A percentile compares a stretch with the other conserved stretches of the same genome.
Evolutionary conservation across 129 eudicot species (phyloP).

Genomic region (Centrapalus pauciflorus): DNA sequence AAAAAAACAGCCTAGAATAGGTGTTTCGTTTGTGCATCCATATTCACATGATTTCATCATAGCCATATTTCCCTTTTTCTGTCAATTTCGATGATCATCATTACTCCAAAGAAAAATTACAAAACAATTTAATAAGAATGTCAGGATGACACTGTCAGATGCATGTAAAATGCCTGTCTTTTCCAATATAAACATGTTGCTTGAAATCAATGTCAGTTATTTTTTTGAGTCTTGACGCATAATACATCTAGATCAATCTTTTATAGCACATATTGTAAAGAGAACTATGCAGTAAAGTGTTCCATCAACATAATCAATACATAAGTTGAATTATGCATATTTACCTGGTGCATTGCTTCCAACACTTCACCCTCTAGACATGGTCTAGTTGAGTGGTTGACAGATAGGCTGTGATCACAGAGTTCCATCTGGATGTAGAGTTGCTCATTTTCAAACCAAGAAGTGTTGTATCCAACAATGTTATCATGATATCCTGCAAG

Average conservation of each 20-base stretch:
- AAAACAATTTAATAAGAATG: too few species aligned
- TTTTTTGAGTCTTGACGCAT: too few species aligned
- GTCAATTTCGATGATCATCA: background rate
- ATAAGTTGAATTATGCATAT: background rate
- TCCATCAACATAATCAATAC: background rate
- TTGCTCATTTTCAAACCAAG: conserved; percentile 90
- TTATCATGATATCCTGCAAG: conserved; percentile 79
- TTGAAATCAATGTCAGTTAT: too few species aligned
- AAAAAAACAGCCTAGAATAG: too few species aligned
- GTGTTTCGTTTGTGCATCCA: too few species aligned
- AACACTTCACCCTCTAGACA: conserved; percentile 45
- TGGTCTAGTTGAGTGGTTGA: conserved; percentile 28
- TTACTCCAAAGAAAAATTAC: background rate
- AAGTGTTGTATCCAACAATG: conserved; percentile 72
- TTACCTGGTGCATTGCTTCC: conserved; percentile 73
- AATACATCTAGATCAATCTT: too few species aligned
- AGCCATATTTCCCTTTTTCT: background rate
- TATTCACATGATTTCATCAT: background rate
- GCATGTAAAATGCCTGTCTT: too few species aligned
- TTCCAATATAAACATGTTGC: too few species aligned
- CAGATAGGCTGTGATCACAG: conserved; percentile 73
- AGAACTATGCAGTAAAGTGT: background rate
- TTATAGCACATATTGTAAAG: background rate
- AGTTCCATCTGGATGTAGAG: conserved; percentile 94
- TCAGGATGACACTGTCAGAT: too few species aligned